Percentiles rank a stretch among this genome's conserved stretches.
These are phyloP conservation scores for Diospyros kaki DNA, from an alignment of 148 eudicot species.

Conservation along the genomic window DNA sequence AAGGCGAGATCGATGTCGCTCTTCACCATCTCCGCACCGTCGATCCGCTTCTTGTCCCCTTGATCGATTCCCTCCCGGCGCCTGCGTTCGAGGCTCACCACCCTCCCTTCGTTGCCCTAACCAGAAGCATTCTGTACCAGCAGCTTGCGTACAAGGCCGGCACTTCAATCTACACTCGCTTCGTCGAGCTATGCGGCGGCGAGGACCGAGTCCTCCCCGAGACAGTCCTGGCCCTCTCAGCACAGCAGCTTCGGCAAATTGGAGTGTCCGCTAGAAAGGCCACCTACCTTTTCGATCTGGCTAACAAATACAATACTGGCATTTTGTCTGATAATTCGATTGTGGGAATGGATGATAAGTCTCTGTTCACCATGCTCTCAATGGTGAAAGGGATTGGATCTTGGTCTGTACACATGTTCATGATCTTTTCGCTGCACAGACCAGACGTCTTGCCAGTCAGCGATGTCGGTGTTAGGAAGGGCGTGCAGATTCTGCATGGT, in stretches of 20 bases:
- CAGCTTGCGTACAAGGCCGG: slow-evolving; percentile 54
- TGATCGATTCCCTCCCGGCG: slow-evolving; percentile 28
- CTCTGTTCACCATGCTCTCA: slow-evolving; percentile 4
- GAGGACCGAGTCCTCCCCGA: slow-evolving; percentile 33
- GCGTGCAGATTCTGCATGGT: slow-evolving; percentile 39
- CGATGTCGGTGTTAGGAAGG: slow-evolving; percentile 48
- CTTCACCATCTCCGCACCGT: slow-evolving; percentile 29
- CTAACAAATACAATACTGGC: slow-evolving; percentile 41
- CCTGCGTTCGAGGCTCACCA: slow-evolving; percentile 34
- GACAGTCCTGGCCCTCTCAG: slow-evolving; percentile 25
- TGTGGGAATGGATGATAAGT: slow-evolving; percentile 50
- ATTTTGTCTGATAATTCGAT: slow-evolving; percentile 38
- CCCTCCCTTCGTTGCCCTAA: slow-evolving; percentile 36
- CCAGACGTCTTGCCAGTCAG: slow-evolving; percentile 54
- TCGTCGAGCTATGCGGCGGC: slow-evolving; percentile 44
- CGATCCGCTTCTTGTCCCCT: slow-evolving; percentile 23
- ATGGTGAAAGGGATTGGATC: slow-evolving; percentile 2
- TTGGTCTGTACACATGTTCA: slow-evolving; percentile 48
- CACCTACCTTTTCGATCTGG: slow-evolving; percentile 39
- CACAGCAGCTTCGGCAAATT: slow-evolving; percentile 32
- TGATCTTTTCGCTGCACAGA: slow-evolving; percentile 47
- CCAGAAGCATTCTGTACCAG: slow-evolving; percentile 41
- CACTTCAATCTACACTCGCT: slow-evolving; percentile 33
- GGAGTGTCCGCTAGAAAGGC: slow-evolving; percentile 46
- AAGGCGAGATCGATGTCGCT: slow-evolving; percentile 28